Conservation (phyloP, 2,329 filamentous ascomycete species). For the Xylaria sp. region DNA sequence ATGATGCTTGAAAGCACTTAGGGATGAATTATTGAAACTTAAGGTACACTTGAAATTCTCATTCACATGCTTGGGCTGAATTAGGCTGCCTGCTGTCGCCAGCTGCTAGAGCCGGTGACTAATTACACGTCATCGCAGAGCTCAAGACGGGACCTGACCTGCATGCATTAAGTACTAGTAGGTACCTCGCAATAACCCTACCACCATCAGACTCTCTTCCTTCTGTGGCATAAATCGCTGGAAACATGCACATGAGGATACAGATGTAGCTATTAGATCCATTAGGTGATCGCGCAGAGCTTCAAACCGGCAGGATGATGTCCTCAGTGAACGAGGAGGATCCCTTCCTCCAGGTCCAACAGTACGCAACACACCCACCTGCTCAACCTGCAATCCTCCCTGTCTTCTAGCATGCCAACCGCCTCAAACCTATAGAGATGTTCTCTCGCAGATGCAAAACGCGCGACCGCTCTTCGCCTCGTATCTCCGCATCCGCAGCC, state of each 20-base stretch:
- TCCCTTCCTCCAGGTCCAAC: constrained; percentile 74
- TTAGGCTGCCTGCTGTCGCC: constrained; percentile 5
- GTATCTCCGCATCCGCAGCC: constrained; percentile 92
- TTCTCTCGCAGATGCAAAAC: constrained; percentile 79
- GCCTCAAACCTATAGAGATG: constrained; percentile 66
- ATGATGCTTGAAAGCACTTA: neutral
- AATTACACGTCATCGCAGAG: constrained; percentile 25
- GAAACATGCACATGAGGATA: constrained; percentile 12
- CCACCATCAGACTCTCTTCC: too few relatives aligned
- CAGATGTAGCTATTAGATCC: constrained; percentile 39
- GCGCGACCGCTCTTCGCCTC: constrained; percentile 90
- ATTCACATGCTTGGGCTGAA: neutral
- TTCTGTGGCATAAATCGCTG: neutral
- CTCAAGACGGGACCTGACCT: too few relatives aligned
- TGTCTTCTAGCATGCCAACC: neutral
- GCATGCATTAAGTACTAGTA: too few relatives aligned
- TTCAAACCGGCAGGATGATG: constrained; percentile 60
- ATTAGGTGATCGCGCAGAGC: constrained; percentile 30
- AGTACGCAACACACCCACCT: constrained; percentile 57
- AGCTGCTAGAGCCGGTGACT: constrained; percentile 10
- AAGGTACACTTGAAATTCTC: neutral
- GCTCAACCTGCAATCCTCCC: neutral
- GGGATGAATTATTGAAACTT: neutral
- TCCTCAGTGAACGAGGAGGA: constrained; percentile 71
- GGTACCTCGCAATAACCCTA: neutral